Base-by-base conservation (phyloP, 2,329 filamentous ascomycete species). In the Fusarium redolens region DNA sequence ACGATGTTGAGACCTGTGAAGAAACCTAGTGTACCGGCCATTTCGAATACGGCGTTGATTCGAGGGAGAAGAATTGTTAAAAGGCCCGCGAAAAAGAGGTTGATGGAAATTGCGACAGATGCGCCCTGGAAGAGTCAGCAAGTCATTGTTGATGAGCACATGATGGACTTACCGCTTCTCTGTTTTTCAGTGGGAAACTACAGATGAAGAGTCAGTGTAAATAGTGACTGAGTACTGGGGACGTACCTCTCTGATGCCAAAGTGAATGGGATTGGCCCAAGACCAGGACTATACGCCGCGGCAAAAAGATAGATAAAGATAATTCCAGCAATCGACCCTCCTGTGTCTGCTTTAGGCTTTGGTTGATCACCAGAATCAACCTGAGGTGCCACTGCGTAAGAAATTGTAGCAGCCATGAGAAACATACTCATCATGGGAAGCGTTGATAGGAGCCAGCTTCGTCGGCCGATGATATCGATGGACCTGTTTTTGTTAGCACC, bases 261-360 rank as follows among this genome's bases (percentile, higher is more conserved):
- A 4, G 85, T 87, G 52, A 86, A 87, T 1, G 85, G 84, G 15
- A 87, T 86, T 0, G 86, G 86, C 1, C 69, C 85, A 67, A 81
- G 50, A 14, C 77, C 77, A 11, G 84, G 84, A 3, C 83, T 83
- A 69, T 86, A 86, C 3, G 79, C 80, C 1, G 83, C 81, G 3
- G 83, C 79, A 57, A 85, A 85, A 67, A 69, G 22, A 30, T 72
- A 74, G 13, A 74, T 72, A 4, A 74, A 74, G 11, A 72, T 64
- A 3, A 72, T 72, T 7, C 72, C 72, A 22, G 44, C 54, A 4
- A 65, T 54, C 7, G 64, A 64, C 15, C 48, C 64, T 6, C 58
- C 12, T 3, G 52, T 65, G 12, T 57, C 43, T n/a, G 58, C 44
- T 37, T 44, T 18, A 4, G 65, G 44, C 20, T 33, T 68, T 2